Evolutionary conservation across 768 basidiomycete species (phyloP), one percentile per base, ranked within the genome.

Genomic region (Panellus pusillus): DNA sequence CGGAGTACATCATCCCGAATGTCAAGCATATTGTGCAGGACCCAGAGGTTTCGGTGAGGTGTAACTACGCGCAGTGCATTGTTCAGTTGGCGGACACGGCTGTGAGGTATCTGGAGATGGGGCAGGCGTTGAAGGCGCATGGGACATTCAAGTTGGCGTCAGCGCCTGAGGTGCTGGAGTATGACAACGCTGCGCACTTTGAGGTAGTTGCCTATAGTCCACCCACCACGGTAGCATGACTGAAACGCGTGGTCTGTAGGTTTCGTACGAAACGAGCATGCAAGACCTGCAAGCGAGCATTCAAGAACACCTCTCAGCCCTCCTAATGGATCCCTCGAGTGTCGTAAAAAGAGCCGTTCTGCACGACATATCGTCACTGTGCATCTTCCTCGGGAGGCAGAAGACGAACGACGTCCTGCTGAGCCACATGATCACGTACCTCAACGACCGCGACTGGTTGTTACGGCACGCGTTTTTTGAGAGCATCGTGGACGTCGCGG

Each of bases 1-100:
- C 94, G 0, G 95, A 98, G 69, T 99, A 98, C 67, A 89, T 98
- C 61, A 83, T 98, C 27, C 95, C 94, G 1, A 91, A 97, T 64
- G 82, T 93, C 63, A 81, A 83, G 32, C 85, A 92, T 57, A 78
- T 99, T 7, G 81, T 89, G 0, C 80, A 83, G 45, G 97, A 98
- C 65, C 75, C 86, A 1, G 94, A 98, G 60, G 79, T 93, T 0
- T 87, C 86, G n/a, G 97, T 70, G 70, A 83, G 70, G 74, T 89
- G 70, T 79, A 84, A 75, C 28, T 86, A 89, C 64, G 97, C 95
- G 0, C 89, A 92, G 61, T 90, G 88, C 58, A 83, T 98, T 35
- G 87, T 87, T 1, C 80, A 84, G 17, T 77, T 99, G 2, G 93
- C 95, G 0, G 89, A 93, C 52, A 91, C 89, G 0, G 91, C 93